Evolutionary conservation across 1,284 basidiomycete species (phyloP).

Genomic region (Ceratobasidium sp.): DNA sequence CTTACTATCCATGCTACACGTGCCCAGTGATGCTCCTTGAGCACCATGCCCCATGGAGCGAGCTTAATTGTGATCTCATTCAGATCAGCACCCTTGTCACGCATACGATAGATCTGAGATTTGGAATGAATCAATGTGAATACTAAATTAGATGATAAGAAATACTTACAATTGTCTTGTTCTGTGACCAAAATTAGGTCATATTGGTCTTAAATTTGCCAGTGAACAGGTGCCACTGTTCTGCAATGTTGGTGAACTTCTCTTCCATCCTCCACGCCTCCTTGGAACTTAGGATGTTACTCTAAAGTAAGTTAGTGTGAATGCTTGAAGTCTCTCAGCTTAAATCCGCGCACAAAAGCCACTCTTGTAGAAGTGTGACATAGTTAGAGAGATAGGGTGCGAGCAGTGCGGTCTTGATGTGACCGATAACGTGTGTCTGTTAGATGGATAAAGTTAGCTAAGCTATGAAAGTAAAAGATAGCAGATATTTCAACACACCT

Average conservation of each 20-base stretch:
- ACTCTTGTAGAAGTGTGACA: background rate
- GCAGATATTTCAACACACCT: background rate
- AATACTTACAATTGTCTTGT: background rate
- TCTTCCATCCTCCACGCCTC: background rate
- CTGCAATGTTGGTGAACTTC: background rate
- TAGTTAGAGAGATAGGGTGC: background rate
- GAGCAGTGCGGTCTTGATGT: background rate
- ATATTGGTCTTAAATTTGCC: background rate
- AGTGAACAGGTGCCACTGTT: background rate
- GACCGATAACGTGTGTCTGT: background rate
- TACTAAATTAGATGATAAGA: background rate
- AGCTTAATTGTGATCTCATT: background rate
- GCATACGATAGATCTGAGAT: background rate
- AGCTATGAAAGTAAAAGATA: background rate
- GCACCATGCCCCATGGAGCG: background rate
- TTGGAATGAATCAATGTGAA: background rate
- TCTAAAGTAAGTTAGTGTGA: background rate
- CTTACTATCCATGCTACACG: conserved; percentile 1
- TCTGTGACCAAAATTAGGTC: background rate
- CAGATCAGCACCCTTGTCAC: background rate
- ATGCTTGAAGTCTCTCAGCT: background rate
- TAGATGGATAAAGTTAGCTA: too few relatives aligned
- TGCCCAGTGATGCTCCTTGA: background rate
- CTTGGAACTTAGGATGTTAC: background rate
- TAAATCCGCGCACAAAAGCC: background rate